Evolutionary conservation across 2,329 filamentous ascomycete species (phyloP).

Genomic region (Septoria linicola): DNA sequence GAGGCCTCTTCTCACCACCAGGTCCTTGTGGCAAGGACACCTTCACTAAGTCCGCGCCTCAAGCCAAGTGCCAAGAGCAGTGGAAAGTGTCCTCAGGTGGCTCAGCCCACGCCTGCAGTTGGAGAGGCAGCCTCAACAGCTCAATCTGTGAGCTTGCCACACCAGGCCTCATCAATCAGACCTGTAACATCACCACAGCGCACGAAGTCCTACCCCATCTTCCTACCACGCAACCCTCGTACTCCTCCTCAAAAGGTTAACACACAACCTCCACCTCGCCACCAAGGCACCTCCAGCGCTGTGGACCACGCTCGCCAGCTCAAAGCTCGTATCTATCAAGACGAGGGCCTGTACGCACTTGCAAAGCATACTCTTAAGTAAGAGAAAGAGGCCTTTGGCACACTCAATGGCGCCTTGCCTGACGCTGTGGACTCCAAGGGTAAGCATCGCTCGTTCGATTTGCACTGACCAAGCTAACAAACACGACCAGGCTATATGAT

Average conservation of each 20-base stretch:
- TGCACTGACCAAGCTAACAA: not conserved
- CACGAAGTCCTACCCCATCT: not conserved
- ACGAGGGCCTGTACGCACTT: not conserved
- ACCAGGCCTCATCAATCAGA: no score
- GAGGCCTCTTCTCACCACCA: no score
- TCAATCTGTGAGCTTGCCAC: no score
- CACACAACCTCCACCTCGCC: not conserved
- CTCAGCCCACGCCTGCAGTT: no score
- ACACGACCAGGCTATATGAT: not conserved
- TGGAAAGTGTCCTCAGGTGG: no score
- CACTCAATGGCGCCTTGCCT: not conserved
- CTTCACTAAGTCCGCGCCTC: no score
- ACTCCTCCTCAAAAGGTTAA: not conserved
- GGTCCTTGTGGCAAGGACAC: no score
- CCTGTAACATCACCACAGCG: no score
- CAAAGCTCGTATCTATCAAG: not conserved
- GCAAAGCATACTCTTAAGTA: not conserved
- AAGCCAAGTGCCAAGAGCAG: no score
- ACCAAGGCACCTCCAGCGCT: no score
- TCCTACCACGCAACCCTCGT: not conserved
- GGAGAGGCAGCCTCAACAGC: no score
- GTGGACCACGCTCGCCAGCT: not conserved
- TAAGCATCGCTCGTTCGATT: not conserved
- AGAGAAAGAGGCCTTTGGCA: not conserved
- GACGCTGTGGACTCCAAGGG: not conserved